phyloP scores from a whole-genome alignment of 768 basidiomycete species.

The Crassisporium funariophilum region DNA sequence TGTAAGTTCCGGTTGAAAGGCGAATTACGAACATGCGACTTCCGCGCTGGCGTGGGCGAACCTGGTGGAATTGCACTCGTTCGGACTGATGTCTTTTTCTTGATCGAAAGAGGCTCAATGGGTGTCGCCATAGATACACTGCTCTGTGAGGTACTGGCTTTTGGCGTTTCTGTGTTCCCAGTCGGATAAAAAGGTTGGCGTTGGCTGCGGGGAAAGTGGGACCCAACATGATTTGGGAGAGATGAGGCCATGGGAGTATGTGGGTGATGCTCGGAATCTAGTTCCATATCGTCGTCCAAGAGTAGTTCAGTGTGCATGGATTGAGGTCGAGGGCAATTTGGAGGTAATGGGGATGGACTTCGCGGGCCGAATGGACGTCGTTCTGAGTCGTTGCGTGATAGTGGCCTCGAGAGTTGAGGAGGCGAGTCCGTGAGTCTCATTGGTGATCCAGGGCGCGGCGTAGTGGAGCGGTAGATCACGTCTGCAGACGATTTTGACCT shows the following conservation, averaged over 20 bases:
- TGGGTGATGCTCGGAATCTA: conserved; percentile 34
- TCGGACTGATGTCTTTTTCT: conserved; percentile 76
- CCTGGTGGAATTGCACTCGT: conserved; percentile 37
- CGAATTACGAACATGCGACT: conserved; percentile 48
- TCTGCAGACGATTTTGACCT: conserved; percentile 55
- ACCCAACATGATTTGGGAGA: conserved; percentile 28
- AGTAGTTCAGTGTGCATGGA: conserved; percentile 35
- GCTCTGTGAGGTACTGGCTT: conserved; percentile 31
- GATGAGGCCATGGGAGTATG: conserved; percentile 27
- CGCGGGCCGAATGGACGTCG: conserved; percentile 74
- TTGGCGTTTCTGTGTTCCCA: conserved; percentile 59
- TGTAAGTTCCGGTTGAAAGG: conserved; percentile 51
- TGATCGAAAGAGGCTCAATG: conserved; percentile 82
- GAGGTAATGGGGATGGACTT: conserved; percentile 69
- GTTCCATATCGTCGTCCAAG: conserved; percentile 46
- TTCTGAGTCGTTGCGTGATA: conserved; percentile 53
- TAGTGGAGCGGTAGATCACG: conserved; percentile 51
- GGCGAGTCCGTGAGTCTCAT: conserved; percentile 35
- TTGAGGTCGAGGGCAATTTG: conserved; percentile 35
- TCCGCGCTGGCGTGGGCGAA: conserved; percentile 42
- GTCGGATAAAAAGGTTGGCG: conserved; percentile 65
- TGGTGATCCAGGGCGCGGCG: conserved; percentile 47
- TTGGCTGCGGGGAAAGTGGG: conserved; percentile 70
- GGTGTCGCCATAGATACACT: conserved; percentile 39
- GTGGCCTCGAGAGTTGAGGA: conserved; percentile 40